Percentiles rank a stretch among this genome's conserved stretches.
phyloP scores from a whole-genome alignment of 805 yeast species.

The Candida sakaeoensis region DNA sequence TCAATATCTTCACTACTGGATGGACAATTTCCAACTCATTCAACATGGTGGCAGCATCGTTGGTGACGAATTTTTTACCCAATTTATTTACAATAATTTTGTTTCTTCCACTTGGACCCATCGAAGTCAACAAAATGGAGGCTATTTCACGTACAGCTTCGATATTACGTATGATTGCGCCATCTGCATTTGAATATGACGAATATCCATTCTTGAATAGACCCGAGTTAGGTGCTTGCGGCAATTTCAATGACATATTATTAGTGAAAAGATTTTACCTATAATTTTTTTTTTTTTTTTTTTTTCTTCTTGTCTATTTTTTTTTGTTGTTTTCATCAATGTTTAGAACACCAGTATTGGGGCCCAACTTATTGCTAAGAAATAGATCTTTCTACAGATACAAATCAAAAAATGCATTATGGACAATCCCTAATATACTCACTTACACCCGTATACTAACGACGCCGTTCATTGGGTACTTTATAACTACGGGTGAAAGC shows the following conservation, averaged over 20 bases:
- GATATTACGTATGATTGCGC: constrained; percentile 88
- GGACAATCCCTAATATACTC: constrained; percentile 82
- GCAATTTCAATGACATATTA: constrained; percentile 81
- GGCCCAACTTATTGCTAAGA: neutral
- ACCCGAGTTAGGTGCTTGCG: constrained; percentile 90
- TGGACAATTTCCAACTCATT: constrained; percentile 91
- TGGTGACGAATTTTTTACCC: constrained; percentile 84
- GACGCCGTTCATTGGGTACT: constrained; percentile 83
- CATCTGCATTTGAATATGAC: constrained; percentile 83
- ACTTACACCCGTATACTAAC: constrained; percentile 77
- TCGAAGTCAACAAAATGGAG: constrained; percentile 85
- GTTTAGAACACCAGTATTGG: constrained; percentile 3
- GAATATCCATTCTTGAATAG: constrained; percentile 95
- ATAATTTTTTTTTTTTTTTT: too few species aligned
- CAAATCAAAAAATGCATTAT: constrained; percentile 26
- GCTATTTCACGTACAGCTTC: constrained; percentile 93
- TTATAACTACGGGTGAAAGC: constrained; percentile 61
- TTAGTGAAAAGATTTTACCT: too few species aligned
- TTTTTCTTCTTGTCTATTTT: too few species aligned
- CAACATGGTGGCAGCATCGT: constrained; percentile 97
- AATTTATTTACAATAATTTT: constrained; percentile 89
- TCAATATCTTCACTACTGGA: constrained; percentile 93
- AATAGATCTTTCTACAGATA: neutral
- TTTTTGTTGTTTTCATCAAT: too few species aligned
- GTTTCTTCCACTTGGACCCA: constrained; percentile 97